Conservation (phyloP, 495 filamentous ascomycete genomes). For the Cairneyella variabilis region DNA sequence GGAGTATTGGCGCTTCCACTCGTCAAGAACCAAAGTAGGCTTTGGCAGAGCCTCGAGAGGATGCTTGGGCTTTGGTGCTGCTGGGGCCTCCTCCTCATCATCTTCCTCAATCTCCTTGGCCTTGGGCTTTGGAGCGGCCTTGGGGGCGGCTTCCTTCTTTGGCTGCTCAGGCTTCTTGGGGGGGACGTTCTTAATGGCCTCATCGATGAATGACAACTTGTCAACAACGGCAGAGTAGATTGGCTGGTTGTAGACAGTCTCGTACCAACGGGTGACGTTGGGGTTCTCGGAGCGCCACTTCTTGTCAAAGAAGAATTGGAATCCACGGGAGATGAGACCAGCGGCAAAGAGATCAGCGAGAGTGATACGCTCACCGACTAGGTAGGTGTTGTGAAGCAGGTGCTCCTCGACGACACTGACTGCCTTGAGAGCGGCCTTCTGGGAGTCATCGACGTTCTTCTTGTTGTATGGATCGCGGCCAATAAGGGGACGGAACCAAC, state of each 20-base stretch:
- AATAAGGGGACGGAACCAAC: constrained; percentile 82
- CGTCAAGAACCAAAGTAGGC: constrained; percentile 79
- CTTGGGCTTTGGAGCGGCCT: constrained; percentile 52
- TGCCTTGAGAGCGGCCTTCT: constrained; percentile 62
- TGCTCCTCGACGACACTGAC: constrained; percentile 75
- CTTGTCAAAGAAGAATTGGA: constrained; percentile 88
- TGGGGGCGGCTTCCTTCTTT: constrained; percentile 52
- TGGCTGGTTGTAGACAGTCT: constrained; percentile 86
- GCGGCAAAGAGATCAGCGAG: constrained; percentile 88
- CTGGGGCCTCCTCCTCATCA: constrained; percentile 66
- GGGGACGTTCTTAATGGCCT: constrained; percentile 76
- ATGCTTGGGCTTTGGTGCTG: constrained; percentile 90
- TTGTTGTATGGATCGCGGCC: constrained; percentile 91
- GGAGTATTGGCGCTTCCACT: constrained; percentile 99
- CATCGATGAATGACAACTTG: constrained; percentile 74
- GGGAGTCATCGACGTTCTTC: constrained; percentile 82
- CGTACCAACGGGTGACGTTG: constrained; percentile 88
- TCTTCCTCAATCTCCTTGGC: constrained; percentile 54
- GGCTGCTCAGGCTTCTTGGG: constrained; percentile 80
- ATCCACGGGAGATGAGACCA: constrained; percentile 73
- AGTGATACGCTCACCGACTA: constrained; percentile 95
- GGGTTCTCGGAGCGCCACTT: constrained; percentile 75
- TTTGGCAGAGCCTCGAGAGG: constrained; percentile 82
- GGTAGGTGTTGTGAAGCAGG: constrained; percentile 90
- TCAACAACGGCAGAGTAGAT: constrained; percentile 77